Evolutionary conservation across 139 green algal species (phyloP).

Genomic region (Chlamydomonas sphaeroides): DNA sequence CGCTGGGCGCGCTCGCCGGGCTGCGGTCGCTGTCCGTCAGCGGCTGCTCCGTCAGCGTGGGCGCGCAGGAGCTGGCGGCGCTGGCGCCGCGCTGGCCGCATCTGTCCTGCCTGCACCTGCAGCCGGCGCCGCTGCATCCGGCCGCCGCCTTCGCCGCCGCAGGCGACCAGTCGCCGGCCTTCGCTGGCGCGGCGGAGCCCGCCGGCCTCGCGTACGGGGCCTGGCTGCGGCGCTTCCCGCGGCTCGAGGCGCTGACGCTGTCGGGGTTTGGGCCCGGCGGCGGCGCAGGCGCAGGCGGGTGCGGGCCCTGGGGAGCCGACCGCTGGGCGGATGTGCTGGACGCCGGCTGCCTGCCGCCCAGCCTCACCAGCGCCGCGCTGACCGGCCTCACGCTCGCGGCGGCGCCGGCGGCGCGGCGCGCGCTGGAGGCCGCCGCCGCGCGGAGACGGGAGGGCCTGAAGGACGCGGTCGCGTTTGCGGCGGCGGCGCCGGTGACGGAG

Average conservation of each 20-base stretch:
- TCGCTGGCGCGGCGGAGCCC: too few relatives aligned
- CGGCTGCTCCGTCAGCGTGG: neutral
- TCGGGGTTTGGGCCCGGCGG: too few relatives aligned
- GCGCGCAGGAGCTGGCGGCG: neutral
- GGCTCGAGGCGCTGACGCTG: conserved; percentile 15
- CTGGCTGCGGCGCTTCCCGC: neutral
- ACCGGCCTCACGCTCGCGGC: neutral
- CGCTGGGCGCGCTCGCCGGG: neutral
- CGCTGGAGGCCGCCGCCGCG: neutral
- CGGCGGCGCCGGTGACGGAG: too few relatives aligned
- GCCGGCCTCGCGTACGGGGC: too few relatives aligned
- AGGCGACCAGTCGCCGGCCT: neutral
- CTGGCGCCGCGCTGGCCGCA: neutral
- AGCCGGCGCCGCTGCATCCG: neutral
- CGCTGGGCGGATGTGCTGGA: too few relatives aligned
- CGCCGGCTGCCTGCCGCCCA: conserved; percentile 1
- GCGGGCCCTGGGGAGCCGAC: too few relatives aligned
- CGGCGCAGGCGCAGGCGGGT: too few relatives aligned
- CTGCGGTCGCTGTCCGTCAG: neutral
- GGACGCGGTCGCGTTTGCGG: too few relatives aligned
- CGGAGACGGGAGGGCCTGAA: too few relatives aligned
- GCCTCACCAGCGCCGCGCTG: conserved; percentile 6
- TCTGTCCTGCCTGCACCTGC: neutral
- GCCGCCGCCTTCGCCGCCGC: neutral
- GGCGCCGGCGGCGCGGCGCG: neutral